These are phyloP conservation scores for Tetracladium setigerum DNA, from an alignment of 495 filamentous ascomycete species.

Conservation along the genomic window DNA sequence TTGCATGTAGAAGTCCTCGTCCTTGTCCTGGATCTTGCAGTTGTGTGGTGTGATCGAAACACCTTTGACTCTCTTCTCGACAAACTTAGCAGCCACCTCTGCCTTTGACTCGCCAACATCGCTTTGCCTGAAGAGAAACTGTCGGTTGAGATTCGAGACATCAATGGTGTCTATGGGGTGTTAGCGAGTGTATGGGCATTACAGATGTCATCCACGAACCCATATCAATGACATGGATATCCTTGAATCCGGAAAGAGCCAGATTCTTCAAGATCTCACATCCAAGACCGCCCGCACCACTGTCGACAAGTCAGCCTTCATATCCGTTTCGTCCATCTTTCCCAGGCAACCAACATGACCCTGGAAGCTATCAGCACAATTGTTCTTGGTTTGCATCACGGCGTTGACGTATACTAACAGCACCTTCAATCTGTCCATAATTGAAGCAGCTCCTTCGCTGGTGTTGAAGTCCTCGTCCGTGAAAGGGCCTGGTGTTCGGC, in stretches of 20 bases:
- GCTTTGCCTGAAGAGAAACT: conserved; percentile 88
- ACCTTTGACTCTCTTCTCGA: conserved; percentile 78
- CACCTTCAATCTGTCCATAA: conserved; percentile 59
- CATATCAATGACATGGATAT: conserved; percentile 99
- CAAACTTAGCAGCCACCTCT: conserved; percentile 84
- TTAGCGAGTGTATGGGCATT: neutral
- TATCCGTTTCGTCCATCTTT: neutral
- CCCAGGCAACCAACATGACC: conserved; percentile 22
- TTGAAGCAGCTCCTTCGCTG: conserved; percentile 51
- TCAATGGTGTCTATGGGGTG: conserved; percentile 77
- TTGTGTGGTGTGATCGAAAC: conserved; percentile 91
- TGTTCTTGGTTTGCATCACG: neutral
- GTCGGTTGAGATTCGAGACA: conserved; percentile 94
- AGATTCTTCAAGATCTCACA: conserved; percentile 98
- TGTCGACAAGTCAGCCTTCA: conserved; percentile 26
- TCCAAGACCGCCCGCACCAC: conserved; percentile 89
- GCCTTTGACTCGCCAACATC: conserved; percentile 96
- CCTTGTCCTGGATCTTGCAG: conserved; percentile 94
- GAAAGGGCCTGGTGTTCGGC: conserved; percentile 69
- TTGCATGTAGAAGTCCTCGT: conserved; percentile 96
- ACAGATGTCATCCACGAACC: conserved; percentile 35
- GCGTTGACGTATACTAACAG: conserved; percentile 40
- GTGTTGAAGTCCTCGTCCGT: conserved; percentile 62
- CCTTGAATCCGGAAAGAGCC: conserved; percentile 87
- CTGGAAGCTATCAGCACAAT: conserved; percentile 13